Percentiles rank a stretch among this genome's conserved stretches.
Evolutionary conservation across 768 basidiomycete species (phyloP).

Genomic region (Lyophyllum decastes): DNA sequence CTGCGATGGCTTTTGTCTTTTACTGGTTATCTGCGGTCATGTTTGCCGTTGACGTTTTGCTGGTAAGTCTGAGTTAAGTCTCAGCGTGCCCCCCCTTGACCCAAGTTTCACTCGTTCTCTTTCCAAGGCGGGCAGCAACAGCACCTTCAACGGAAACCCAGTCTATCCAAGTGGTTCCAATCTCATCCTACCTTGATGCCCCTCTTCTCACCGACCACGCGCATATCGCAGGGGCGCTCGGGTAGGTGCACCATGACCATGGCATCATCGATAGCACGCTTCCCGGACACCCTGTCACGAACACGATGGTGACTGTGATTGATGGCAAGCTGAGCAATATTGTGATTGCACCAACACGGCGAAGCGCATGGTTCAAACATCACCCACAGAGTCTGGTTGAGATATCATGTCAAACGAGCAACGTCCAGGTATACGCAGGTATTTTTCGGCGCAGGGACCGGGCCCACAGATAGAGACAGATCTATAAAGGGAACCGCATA

Average conservation of each 20-base stretch:
- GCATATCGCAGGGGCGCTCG: conserved; percentile 35
- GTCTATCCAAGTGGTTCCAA: conserved; percentile 22
- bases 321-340: conserved; percentile 38
- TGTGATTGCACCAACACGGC: conserved; percentile 5
- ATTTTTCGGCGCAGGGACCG: conserved; percentile 40
- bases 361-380: conserved; percentile 15
- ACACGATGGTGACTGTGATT: conserved; percentile 40
- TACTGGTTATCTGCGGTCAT: conserved; percentile 1
- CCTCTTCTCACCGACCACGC: conserved; percentile 31
- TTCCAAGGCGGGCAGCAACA: conserved; percentile 16
- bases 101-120: neutral
- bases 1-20: conserved; percentile 5
- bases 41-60: conserved; percentile 5
- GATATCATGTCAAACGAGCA: conserved; percentile 19
- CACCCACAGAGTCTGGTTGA: neutral
- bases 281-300: conserved; percentile 33
- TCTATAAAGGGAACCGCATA: conserved; percentile 48
- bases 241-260: conserved; percentile 37
- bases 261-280: conserved; percentile 27
- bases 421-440: conserved; percentile 34
- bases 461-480: conserved; percentile 36
- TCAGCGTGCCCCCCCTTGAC: neutral
- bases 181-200: conserved; percentile 20
- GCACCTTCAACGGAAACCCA: conserved; percentile 22
- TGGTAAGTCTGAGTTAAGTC: conserved; percentile 1